phyloP scores from a whole-genome alignment of 306 rosid genomes.

The Sesbania bispinosa region DNA sequence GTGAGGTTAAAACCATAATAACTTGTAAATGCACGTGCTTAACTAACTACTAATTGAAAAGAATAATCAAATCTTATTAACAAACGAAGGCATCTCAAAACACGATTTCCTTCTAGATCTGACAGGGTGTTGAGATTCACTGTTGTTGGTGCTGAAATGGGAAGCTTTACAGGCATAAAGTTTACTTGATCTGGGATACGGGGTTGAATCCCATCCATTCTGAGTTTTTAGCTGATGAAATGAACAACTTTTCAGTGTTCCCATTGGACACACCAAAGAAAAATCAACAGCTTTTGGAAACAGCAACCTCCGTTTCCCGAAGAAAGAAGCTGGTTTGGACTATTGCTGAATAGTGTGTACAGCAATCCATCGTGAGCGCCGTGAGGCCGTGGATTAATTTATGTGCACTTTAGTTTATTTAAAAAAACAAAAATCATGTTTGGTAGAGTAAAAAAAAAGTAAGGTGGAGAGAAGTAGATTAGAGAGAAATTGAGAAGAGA shows the following conservation, averaged over 20 bases:
- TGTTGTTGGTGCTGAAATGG: slow-evolving; percentile 11
- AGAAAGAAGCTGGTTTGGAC: not conserved
- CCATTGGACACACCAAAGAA: not conserved
- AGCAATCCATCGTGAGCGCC: too few relatives aligned
- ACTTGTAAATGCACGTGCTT: not conserved
- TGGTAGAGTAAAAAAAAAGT: too few relatives aligned
- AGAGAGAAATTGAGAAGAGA: too few relatives aligned
- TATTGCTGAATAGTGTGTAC: slow-evolving; percentile 15
- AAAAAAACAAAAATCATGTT: too few relatives aligned
- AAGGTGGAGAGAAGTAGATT: too few relatives aligned
- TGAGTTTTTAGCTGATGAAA: not conserved
- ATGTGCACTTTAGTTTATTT: too few relatives aligned
- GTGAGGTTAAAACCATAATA: too few relatives aligned
- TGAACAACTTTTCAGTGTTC: slow-evolving; percentile 16
- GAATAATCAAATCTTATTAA: not conserved
- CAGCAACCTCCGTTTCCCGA: slow-evolving; percentile 7
- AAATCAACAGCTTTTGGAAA: not conserved
- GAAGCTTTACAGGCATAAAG: slow-evolving; percentile 11
- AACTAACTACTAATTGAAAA: not conserved
- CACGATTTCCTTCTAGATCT: slow-evolving; percentile 3
- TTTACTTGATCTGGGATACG: not conserved
- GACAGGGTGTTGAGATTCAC: slow-evolving; percentile 19
- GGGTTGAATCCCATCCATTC: not conserved
- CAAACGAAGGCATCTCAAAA: not conserved
- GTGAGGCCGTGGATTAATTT: too few relatives aligned